Base-by-base conservation (phyloP, 2,329 filamentous ascomycete species). In the Trichoderma lentiforme region DNA sequence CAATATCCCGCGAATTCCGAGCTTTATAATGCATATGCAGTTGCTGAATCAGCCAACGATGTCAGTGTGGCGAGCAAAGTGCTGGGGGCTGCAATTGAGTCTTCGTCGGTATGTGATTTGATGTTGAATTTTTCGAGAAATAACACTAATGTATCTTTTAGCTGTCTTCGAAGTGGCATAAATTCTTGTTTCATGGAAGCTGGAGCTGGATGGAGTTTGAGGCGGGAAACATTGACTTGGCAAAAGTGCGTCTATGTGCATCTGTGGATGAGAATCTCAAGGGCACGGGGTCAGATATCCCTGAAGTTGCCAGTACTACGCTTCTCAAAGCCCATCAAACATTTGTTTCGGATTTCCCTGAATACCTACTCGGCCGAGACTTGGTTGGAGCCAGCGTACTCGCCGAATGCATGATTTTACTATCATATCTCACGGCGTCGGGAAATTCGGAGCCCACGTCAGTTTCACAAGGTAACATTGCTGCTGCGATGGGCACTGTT, bases 21-120 rank as follows among this genome's bases (percentile, higher is more conserved):
- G 15, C 83, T 98, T 0, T 98, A 97, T 81, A 92, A 94, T 75
- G 89, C 90, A 0, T 97, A 95, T 77, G 93, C 92, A 0, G 81
- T 93, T 15, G 88, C 94, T 4, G 93, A 97, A 80, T 85, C 82
- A 74, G 83, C 84, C 1, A 86, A 86, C 34, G 88, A 86, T 28
- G 75, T 78, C 1, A 84, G 88, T 0, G 83, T 89, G 61, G 90
- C 92, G 5, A 82, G 85, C 26, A 89, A 88, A 66, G 90, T 96
- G 0, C 87, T 95, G 76, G 79, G 85, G 1, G 91, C 91, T 1
- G 91, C 93, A 2, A 83, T 93, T 3, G 72, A 76, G 34, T 76
- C 82, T 12, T 69, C 77, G 11, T 75, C 77, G 56, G 82, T 82
- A 75, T 76, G 80, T 76, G 15, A 28, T 3, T 24, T 12, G 3